Conservation (phyloP, 1,139 yeast genomes). For the Pichia sp. region DNA sequence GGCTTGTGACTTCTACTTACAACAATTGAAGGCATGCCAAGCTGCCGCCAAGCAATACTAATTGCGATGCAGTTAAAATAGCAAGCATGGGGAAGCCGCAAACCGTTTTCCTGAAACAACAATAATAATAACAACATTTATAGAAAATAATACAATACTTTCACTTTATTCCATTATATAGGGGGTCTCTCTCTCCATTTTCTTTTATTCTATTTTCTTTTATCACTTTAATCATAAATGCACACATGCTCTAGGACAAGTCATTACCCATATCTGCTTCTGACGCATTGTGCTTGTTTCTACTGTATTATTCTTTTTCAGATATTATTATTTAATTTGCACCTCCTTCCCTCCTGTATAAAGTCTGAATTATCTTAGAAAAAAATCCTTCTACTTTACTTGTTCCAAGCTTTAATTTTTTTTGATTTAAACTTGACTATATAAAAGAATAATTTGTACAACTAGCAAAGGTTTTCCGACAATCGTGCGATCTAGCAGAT, state of each 20-base stretch:
- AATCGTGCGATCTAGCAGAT: neutral
- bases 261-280: neutral
- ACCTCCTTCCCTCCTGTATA: neutral
- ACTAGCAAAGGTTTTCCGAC: neutral
- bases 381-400: neutral
- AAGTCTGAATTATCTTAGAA: neutral
- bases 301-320: neutral
- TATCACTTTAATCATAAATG: neutral
- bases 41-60: slow-evolving; percentile 84
- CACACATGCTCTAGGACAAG: neutral
- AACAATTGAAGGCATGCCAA: slow-evolving; percentile 96
- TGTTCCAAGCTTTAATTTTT: neutral
- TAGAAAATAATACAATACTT: neutral
- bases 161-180: slow-evolving; percentile 2
- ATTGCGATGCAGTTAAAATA: neutral
- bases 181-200: neutral
- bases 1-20: slow-evolving; percentile 92
- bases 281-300: neutral
- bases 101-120: neutral
- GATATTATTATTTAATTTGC: neutral
- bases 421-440: neutral
- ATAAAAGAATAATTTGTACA: neutral
- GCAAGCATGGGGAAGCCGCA: too few relatives aligned
- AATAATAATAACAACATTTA: too few relatives aligned
- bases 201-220: neutral